Evolutionary conservation across 495 filamentous ascomycete genomes (phyloP), one percentile per base, ranked within the genome.

Genomic region (Lophiotrema nucula): DNA sequence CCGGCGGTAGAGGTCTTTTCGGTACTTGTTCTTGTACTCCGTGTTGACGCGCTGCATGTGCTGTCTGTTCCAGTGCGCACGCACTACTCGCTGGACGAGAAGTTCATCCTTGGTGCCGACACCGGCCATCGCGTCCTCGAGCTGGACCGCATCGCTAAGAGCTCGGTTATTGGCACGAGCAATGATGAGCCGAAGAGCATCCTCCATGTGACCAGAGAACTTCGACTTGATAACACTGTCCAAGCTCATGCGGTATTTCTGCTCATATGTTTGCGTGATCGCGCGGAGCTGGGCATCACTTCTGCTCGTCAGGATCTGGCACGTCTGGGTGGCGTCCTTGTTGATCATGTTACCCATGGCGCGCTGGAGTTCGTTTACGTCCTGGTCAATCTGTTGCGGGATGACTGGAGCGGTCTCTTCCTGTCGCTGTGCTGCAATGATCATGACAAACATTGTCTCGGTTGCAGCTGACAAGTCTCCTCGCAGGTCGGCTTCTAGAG

Each of bases 151-250:
- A 65, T 96, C 92, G 41, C 88, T 81, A 80, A 86, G 85, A 21
- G 87, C 88, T 47, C 86, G 87, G 65, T 97, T 89, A 11, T 81
- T 72, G 4, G 88, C 93, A 0, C 82, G 78, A n/a, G 80, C 80
- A 3, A 96, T 73, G 72, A 95, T 89, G 49, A 81, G 82, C 37
- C 91, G 70, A n/a, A 96, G 72, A 0, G 90, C 90, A 23, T 87
- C 80, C 72, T 92, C 81, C 90, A 97, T 96, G 65, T 97, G 92
- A 0, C 92, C 92, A 0, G 85, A 86, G 72, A 96, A 95, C 67
- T 93, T 85, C 74, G 80, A 85, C 48, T 80, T 77, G 38, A 97
- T 80, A 47, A 89, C 83, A 24, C 83, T 82, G 51, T 89, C 85
- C 8, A 98, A 74, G 18, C 79, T 71, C 11, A 76, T 72, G 1